phyloP scores from a whole-genome alignment of 2,329 filamentous ascomycete genomes.

The Purpureocillium takamizusanense region DNA sequence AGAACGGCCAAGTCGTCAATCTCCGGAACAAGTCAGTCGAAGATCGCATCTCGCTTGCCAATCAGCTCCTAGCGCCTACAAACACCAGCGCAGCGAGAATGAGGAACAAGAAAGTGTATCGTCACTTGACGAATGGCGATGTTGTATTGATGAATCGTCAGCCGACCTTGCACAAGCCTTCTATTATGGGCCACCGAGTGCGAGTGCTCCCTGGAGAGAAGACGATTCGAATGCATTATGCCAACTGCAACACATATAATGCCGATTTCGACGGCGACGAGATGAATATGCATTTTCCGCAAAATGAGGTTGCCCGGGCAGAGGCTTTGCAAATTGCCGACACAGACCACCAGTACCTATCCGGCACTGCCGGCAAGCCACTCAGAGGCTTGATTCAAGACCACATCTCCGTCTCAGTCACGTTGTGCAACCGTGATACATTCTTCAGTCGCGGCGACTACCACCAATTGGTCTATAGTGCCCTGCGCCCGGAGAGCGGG shows the following conservation, averaged over 20 bases:
- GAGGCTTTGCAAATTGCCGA: slow-evolving; percentile 92
- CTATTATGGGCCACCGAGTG: slow-evolving; percentile 96
- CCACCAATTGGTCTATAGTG: slow-evolving; percentile 87
- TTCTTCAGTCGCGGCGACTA: slow-evolving; percentile 86
- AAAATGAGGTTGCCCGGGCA: slow-evolving; percentile 88
- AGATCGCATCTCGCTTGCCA: slow-evolving; percentile 81
- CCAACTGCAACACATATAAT: slow-evolving; percentile 99
- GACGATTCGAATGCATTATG: slow-evolving; percentile 98
- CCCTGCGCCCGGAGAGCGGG: slow-evolving; percentile 79
- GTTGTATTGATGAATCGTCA: slow-evolving; percentile 98
- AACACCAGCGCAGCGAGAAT: slow-evolving; percentile 64
- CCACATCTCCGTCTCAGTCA: slow-evolving; percentile 90
- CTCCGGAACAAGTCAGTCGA: slow-evolving; percentile 80
- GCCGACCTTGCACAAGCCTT: slow-evolving; percentile 94
- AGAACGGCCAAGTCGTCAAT: slow-evolving; percentile 85
- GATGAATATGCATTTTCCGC: slow-evolving; percentile 99
- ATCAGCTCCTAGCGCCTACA: slow-evolving; percentile 82
- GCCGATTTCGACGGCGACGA: slow-evolving; percentile 99
- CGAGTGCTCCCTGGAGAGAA: slow-evolving; percentile 89
- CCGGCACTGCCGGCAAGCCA: slow-evolving; percentile 86
- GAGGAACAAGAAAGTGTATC: slow-evolving; percentile 90
- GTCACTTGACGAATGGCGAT: slow-evolving; percentile 92
- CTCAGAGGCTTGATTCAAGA: slow-evolving; percentile 95
- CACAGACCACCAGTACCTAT: slow-evolving; percentile 95
- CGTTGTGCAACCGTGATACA: slow-evolving; percentile 82